phyloP scores from a whole-genome alignment of 2,329 filamentous ascomycete species.

The Calonectria honghensis region DNA sequence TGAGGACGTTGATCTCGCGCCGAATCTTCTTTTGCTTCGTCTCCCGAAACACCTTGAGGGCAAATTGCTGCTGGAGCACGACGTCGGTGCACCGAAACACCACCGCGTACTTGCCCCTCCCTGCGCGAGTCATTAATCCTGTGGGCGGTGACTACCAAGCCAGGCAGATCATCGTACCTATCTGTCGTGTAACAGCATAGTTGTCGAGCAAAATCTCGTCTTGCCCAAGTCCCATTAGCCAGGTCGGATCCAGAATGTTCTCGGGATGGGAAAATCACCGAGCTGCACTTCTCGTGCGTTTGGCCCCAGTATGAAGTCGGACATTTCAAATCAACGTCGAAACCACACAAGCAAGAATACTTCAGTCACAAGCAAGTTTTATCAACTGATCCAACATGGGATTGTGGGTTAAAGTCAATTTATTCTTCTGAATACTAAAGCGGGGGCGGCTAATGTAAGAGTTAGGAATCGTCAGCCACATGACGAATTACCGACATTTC shows the following conservation, averaged over 20 bases:
- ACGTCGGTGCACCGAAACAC: constrained; percentile 20
- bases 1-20: constrained; percentile 31
- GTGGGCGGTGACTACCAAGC: not conserved
- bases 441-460: constrained; percentile 26
- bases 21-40: constrained; percentile 9
- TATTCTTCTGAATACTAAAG: constrained; percentile 19
- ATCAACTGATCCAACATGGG: not conserved
- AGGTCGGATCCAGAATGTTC: not conserved
- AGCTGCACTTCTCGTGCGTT: not conserved
- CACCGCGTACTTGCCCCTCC: constrained; percentile 2
- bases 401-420: constrained; percentile 13
- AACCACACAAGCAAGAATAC: not conserved
- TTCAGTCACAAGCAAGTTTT: not conserved
- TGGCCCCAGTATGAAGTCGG: not conserved
- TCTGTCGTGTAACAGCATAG: constrained; percentile 17
- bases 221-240: not conserved
- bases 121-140: constrained; percentile 9
- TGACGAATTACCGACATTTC: constrained; percentile 24
- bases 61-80: not conserved
- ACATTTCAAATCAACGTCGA: not conserved
- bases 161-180: not conserved
- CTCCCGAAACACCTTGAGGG: constrained; percentile 32
- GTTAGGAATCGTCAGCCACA: constrained; percentile 25
- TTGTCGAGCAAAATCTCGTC: constrained; percentile 21
- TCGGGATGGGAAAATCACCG: not conserved